A percentile compares a stretch with the other conserved stretches of the same genome.
These are phyloP conservation scores for Fraxinus latifolia DNA, from an alignment of 305 asterid genomes.

Conservation along the genomic window DNA sequence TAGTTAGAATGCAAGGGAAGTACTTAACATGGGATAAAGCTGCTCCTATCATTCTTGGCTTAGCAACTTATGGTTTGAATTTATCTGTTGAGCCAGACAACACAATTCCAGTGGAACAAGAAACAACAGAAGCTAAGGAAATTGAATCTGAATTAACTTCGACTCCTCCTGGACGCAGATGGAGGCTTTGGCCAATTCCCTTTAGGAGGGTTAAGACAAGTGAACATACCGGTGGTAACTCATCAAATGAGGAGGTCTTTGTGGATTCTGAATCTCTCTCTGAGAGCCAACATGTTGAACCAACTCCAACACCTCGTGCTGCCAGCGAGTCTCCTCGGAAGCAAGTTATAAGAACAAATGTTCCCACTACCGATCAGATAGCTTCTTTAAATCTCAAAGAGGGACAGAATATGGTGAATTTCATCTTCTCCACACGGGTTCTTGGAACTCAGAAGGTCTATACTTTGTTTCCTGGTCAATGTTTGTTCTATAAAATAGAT, in stretches of 20 bases:
- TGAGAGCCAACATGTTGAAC: slow-evolving; percentile 29
- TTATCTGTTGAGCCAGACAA: slow-evolving; percentile 43
- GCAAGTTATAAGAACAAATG: slow-evolving; percentile 73
- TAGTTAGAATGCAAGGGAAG: slow-evolving; percentile 51
- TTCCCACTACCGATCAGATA: slow-evolving; percentile 71
- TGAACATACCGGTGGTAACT: neutral
- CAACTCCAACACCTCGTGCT: neutral
- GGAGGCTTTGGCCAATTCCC: neutral
- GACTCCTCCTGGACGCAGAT: neutral
- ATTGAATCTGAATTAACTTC: slow-evolving; percentile 20
- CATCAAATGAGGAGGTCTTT: neutral
- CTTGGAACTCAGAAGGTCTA: slow-evolving; percentile 82
- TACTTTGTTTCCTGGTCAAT: slow-evolving; percentile 11
- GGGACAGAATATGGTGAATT: slow-evolving; percentile 88
- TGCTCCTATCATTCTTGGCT: slow-evolving; percentile 62
- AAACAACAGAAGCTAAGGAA: slow-evolving; percentile 39
- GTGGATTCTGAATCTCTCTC: neutral
- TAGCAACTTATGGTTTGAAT: slow-evolving; percentile 62
- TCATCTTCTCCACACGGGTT: slow-evolving; percentile 74
- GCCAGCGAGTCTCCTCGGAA: slow-evolving; percentile 53
- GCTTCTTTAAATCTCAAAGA: slow-evolving; percentile 76
- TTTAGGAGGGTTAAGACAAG: neutral
- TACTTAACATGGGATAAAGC: slow-evolving; percentile 83
- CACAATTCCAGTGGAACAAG: slow-evolving; percentile 49
- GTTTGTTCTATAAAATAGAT: slow-evolving; percentile 6